A percentile compares a stretch with the other conserved stretches of the same genome.
phyloP scores from a whole-genome alignment of 176 grass and related monocot genomes.

The Ensete ventricosum region DNA sequence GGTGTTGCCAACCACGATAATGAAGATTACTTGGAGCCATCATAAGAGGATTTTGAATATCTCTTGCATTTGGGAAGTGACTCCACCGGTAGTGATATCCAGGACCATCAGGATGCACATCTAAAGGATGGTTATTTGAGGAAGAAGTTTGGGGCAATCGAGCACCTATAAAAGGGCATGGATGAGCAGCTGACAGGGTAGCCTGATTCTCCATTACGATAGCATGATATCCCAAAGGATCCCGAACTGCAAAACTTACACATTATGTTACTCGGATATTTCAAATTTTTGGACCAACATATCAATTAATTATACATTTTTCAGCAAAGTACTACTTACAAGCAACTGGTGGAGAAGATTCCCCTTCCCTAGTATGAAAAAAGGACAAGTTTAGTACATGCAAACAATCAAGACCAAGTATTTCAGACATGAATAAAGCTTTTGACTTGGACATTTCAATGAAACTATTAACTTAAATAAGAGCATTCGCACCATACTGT shows the following conservation, averaged over 20 bases:
- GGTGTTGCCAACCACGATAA: slow-evolving; percentile 50
- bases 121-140: slow-evolving; percentile 44
- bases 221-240: slow-evolving; percentile 55
- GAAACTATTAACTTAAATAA: too few relatives aligned
- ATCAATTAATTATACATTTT: background rate
- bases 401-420: background rate
- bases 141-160: slow-evolving; percentile 41
- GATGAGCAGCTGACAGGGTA: slow-evolving; percentile 40
- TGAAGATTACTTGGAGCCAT: slow-evolving; percentile 47
- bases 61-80: slow-evolving; percentile 40
- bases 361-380: slow-evolving; percentile 47
- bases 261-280: background rate
- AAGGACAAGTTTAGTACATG: slow-evolving; percentile 17
- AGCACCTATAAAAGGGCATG: slow-evolving; percentile 45
- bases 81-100: slow-evolving; percentile 55
- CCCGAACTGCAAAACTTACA: slow-evolving; percentile 46
- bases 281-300: background rate
- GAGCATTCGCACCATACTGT: too few relatives aligned
- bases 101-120: slow-evolving; percentile 43
- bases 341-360: slow-evolving; percentile 57
- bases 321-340: slow-evolving; percentile 49
- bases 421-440: background rate
- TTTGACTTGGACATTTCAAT: too few relatives aligned
- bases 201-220: slow-evolving; percentile 42
- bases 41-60: slow-evolving; percentile 33